Conservation (phyloP, 2,329 filamentous ascomycete genomes). For the Rhytidhysteron rufulum region DNA sequence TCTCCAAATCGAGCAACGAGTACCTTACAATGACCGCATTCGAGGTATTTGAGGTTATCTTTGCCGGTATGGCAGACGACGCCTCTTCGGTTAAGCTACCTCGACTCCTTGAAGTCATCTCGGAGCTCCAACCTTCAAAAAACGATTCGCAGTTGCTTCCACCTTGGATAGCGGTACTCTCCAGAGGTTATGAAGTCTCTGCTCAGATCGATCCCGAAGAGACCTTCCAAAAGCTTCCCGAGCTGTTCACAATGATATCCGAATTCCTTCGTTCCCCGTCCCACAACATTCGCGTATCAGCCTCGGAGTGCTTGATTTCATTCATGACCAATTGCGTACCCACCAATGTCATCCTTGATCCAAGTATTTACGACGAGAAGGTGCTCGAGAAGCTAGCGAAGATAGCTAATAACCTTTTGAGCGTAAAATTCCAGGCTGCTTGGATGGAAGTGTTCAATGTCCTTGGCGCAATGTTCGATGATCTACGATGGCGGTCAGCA, state of each 20-base stretch:
- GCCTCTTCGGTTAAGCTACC: slow-evolving; percentile 86
- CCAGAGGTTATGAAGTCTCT: slow-evolving; percentile 89
- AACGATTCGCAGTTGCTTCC: slow-evolving; percentile 94
- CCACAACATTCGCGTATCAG: slow-evolving; percentile 89
- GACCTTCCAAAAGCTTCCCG: slow-evolving; percentile 85
- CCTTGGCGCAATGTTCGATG: slow-evolving; percentile 80
- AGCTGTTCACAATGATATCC: slow-evolving; percentile 75
- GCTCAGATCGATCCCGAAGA: slow-evolving; percentile 85
- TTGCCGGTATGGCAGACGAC: slow-evolving; percentile 84
- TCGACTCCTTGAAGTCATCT: slow-evolving; percentile 83
- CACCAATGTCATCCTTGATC: slow-evolving; percentile 75
- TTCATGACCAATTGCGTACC: slow-evolving; percentile 90
- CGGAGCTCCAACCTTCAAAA: slow-evolving; percentile 82
- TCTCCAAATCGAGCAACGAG: slow-evolving; percentile 87
- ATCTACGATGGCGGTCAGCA: slow-evolving; percentile 77
- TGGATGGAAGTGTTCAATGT: slow-evolving; percentile 95
- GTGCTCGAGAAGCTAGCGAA: slow-evolving; percentile 75
- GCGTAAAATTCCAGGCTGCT: slow-evolving; percentile 86
- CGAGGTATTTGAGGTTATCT: slow-evolving; percentile 96
- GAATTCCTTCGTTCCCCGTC: slow-evolving; percentile 81
- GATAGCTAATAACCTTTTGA: slow-evolving; percentile 69
- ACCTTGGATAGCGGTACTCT: slow-evolving; percentile 94
- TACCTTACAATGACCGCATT: slow-evolving; percentile 96
- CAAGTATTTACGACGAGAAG: slow-evolving; percentile 91
- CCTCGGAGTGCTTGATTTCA: slow-evolving; percentile 90